Evolutionary conservation across 331 rosid species (phyloP), one percentile per base, ranked within the genome.

Genomic region (Ulmus americana): DNA sequence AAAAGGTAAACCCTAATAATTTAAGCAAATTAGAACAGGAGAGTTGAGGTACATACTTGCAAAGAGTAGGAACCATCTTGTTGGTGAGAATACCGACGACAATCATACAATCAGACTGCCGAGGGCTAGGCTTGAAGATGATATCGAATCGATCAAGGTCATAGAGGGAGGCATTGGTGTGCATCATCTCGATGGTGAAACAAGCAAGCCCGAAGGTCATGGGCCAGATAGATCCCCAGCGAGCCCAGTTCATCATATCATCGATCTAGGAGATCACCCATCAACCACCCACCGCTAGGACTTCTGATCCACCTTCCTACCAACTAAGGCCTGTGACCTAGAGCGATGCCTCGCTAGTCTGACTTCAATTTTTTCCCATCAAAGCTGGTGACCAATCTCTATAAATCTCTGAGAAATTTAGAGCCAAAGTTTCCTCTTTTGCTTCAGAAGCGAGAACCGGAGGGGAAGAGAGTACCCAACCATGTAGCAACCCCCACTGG

Each of bases 121-220:
- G 84, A 3, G 99, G 99, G 69, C 99, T 94, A 57, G 99, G 99
- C 75, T 97, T 73, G 81, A 90, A 94, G 74, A 94, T 90, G 74
- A 94, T 79, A 0, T 97, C 99, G 75, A 90, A 94, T 5, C 99
- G 84, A 49, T 94, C 97, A 45, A 94, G 87, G 75, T 94, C 99
- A 81, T 94, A 94, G 50, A 97, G 95, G 45, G 96, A 77, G 5
- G 87, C 95, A 11, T 97, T 96, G 1, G 99, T 85, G 78, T 94
- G 99, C 99, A 94, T 94, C 97, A 94, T 94, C 77, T 94, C 99
- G 12, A 90, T 97, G 59, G 99, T 97, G 81, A 97, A 94, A 70
- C 99, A 94, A 12, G 99, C 99, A 3, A 94, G 96, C 0, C 99
- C 99, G 42, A 94, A 94, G 20, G 99, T 90, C 99, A 94, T 90